phyloP scores from a whole-genome alignment of 2,329 filamentous ascomycete species.

The Trichophyton simii region DNA sequence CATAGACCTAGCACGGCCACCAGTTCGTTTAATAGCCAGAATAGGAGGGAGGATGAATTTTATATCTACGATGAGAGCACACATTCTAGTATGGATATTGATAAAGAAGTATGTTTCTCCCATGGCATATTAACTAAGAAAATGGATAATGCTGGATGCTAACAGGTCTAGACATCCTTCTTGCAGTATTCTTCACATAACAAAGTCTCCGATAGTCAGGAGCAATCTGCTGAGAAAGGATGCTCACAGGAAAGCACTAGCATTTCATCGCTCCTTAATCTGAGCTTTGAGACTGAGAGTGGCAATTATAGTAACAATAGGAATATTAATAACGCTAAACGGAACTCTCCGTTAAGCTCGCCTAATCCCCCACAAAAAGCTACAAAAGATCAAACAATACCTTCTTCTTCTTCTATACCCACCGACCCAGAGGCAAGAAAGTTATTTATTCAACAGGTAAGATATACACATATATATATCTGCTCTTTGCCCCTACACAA shows the following conservation, averaged over 20 bases:
- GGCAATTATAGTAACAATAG: slow-evolving; percentile 8
- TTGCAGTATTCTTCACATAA: slow-evolving; percentile 3
- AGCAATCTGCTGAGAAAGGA: background rate
- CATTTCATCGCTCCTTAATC: slow-evolving; percentile 13
- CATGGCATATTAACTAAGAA: background rate
- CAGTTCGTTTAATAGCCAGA: slow-evolving; percentile 12
- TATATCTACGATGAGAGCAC: slow-evolving; percentile 16
- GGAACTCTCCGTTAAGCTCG: slow-evolving; percentile 8
- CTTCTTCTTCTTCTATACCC: slow-evolving; percentile 17
- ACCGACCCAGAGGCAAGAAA: slow-evolving; percentile 27
- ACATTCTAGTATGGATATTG: slow-evolving; percentile 11
- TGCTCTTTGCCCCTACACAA: background rate
- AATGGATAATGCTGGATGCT: background rate
- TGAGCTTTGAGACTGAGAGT: slow-evolving; percentile 13
- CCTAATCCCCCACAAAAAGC: slow-evolving; percentile 14
- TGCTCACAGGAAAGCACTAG: slow-evolving; percentile 8
- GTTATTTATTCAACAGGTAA: slow-evolving; percentile 31
- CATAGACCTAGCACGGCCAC: slow-evolving; percentile 12
- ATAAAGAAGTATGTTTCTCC: slow-evolving; percentile 13
- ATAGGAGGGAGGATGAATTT: slow-evolving; percentile 13
- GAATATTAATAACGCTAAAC: slow-evolving; percentile 6
- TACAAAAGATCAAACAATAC: background rate
- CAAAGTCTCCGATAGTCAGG: background rate
- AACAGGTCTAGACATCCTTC: slow-evolving; percentile 4
- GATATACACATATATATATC: background rate